Conservation (phyloP, 169 alveolate species). For the Plasmodium gonderi region DNA sequence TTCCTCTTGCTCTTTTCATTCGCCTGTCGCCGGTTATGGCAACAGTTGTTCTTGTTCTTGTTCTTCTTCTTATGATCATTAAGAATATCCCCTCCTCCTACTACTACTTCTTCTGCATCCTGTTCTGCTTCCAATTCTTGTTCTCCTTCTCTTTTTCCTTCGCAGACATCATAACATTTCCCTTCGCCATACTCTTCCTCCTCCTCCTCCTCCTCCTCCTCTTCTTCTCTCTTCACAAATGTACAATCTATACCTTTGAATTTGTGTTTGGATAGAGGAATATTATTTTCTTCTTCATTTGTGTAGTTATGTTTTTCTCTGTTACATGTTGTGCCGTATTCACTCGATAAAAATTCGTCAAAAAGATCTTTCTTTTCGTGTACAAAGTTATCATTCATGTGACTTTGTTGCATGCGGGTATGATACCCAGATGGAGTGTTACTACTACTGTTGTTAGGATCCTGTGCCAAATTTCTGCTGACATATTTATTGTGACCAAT, state of each 20-base stretch:
- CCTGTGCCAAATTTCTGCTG: neutral
- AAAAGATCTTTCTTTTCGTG: constrained; percentile 40
- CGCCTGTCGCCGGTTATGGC: neutral
- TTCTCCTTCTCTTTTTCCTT: neutral
- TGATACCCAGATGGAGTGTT: neutral
- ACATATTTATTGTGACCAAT: neutral
- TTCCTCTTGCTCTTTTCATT: constrained; percentile 31
- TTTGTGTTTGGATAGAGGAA: neutral
- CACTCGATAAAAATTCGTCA: constrained; percentile 31
- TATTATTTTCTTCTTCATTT: neutral
- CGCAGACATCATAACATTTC: neutral
- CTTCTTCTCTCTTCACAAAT: neutral
- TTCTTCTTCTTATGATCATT: neutral
- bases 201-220: neutral
- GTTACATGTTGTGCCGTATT: neutral
- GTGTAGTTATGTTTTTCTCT: neutral
- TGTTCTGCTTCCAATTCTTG: neutral
- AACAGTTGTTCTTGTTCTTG: neutral
- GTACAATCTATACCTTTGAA: neutral
- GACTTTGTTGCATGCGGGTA: neutral
- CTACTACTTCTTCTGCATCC: neutral
- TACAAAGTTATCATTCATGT: neutral
- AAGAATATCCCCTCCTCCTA: neutral
- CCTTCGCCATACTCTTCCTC: neutral
- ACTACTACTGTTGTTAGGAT: neutral